Evolutionary conservation across 1,284 basidiomycete species (phyloP).

Genomic region (Heterobasidion parviporum): DNA sequence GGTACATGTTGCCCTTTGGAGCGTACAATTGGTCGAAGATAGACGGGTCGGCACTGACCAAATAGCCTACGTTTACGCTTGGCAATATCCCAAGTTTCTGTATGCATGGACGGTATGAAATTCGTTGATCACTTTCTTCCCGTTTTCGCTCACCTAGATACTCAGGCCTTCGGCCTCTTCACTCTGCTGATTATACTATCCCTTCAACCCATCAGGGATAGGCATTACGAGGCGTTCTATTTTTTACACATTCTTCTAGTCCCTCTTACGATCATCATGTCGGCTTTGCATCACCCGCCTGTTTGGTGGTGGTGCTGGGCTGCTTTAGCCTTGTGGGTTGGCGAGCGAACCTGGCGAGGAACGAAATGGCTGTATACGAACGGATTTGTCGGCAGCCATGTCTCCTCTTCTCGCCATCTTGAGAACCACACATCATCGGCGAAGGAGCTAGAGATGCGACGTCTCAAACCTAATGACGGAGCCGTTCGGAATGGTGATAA

Average conservation of each 20-base stretch:
- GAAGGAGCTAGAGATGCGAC: no score
- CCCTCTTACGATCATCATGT: slow-evolving; percentile 51
- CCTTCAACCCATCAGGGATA: slow-evolving; percentile 53
- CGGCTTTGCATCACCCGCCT: slow-evolving; percentile 64
- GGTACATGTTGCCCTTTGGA: slow-evolving; percentile 71
- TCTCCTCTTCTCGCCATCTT: background rate
- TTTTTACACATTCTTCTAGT: slow-evolving; percentile 61
- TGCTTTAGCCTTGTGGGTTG: slow-evolving; percentile 57
- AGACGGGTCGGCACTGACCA: slow-evolving; percentile 37
- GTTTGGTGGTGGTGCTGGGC: slow-evolving; percentile 65
- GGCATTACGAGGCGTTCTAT: slow-evolving; percentile 76
- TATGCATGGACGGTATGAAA: slow-evolving; percentile 57
- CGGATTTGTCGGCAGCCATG: slow-evolving; percentile 30
- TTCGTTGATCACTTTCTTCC: slow-evolving; percentile 19
- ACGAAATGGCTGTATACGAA: slow-evolving; percentile 62
- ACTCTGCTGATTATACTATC: slow-evolving; percentile 62
- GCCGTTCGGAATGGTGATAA: no score
- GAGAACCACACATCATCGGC: slow-evolving; percentile 5
- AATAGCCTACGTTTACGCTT: slow-evolving; percentile 55
- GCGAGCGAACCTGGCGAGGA: slow-evolving; percentile 55
- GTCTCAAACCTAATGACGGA: no score
- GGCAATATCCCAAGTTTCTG: slow-evolving; percentile 63
- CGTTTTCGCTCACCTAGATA: background rate
- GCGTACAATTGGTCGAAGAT: slow-evolving; percentile 60
- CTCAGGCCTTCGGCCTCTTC: slow-evolving; percentile 62